A percentile compares a stretch with the other conserved stretches of the same genome.
phyloP scores from a whole-genome alignment of 2,329 filamentous ascomycete species.

The Neonectria hederae region DNA sequence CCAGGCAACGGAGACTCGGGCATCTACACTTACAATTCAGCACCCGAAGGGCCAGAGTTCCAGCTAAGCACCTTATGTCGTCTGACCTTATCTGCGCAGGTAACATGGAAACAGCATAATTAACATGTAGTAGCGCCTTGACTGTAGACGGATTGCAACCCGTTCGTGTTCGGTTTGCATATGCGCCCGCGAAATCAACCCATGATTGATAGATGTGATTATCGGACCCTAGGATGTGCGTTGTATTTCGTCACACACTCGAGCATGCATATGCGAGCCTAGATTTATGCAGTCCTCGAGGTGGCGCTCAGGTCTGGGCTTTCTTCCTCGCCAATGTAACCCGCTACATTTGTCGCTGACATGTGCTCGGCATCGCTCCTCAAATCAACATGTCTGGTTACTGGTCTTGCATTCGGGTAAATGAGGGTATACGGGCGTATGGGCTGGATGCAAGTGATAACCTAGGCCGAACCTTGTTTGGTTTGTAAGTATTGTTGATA shows the following conservation, averaged over 20 bases:
- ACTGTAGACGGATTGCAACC: conserved; percentile 6
- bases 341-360: background rate
- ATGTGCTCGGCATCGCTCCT: conserved; percentile 1
- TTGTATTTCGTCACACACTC: background rate
- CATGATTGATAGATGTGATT: background rate
- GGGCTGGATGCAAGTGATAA: background rate
- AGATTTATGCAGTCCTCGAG: background rate
- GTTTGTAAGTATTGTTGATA: background rate
- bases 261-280: background rate
- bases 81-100: conserved; percentile 5
- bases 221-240: background rate
- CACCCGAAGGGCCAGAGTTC: background rate
- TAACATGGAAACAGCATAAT: background rate
- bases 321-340: background rate
- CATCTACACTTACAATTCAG: background rate
- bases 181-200: background rate
- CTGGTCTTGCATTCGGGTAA: background rate
- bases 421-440: no score
- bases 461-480: background rate
- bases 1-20: background rate
- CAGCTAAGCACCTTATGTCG: background rate
- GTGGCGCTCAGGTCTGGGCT: background rate
- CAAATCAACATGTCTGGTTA: background rate
- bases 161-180: background rate
- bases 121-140: background rate